These are phyloP conservation scores for Sphagnum fallax DNA, from an alignment of 228 moss, liverwort and hornwort species.

Conservation along the genomic window DNA sequence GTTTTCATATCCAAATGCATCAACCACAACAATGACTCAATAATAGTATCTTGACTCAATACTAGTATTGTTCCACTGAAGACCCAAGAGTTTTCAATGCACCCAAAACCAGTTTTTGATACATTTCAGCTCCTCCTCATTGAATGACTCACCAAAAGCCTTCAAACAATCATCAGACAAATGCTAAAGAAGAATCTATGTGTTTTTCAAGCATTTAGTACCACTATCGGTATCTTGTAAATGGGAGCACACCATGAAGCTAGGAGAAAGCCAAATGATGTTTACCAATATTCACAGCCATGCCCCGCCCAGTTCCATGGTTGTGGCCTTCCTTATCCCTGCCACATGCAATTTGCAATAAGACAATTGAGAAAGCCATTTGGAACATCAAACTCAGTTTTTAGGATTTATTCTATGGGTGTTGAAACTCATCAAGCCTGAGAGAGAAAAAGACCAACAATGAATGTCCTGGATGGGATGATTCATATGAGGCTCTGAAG, in stretches of 20 bases:
- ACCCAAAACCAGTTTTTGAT: no score
- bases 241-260: background rate
- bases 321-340: slow-evolving; percentile 86
- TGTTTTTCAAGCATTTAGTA: background rate
- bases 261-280: background rate
- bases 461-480: background rate
- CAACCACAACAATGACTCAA: no score
- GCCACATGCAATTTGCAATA: slow-evolving; percentile 1
- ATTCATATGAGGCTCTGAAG: background rate
- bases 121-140: no score
- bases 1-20: no score
- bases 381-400: background rate
- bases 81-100: no score
- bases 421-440: background rate
- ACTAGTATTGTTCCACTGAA: no score
- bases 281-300: slow-evolving; percentile 59
- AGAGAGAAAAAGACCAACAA: background rate
- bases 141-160: no score
- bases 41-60: no score
- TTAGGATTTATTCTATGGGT: background rate
- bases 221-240: background rate
- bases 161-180: no score
- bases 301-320: slow-evolving; percentile 68
- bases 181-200: no score
- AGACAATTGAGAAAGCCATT: background rate